Percentiles rank a stretch among this genome's conserved stretches.
Conservation (phyloP, 768 basidiomycete genomes). For the Phaeotremella fagi region DNA sequence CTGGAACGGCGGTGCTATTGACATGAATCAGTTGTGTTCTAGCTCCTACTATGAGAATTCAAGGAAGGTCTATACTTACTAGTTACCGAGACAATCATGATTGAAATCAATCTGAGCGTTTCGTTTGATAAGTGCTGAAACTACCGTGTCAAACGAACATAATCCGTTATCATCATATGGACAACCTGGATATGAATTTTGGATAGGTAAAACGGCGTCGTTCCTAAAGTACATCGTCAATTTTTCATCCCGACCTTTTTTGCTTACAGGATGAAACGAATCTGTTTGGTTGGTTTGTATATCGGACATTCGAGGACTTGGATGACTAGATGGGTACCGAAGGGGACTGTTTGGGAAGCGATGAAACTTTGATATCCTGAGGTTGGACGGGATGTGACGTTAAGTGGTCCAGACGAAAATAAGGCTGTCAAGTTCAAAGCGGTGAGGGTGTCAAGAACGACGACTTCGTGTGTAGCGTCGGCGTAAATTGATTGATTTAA, state of each 20-base stretch:
- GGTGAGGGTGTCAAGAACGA: slow-evolving; percentile 77
- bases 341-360: slow-evolving; percentile 49
- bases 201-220: slow-evolving; percentile 49
- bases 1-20: slow-evolving; percentile 16
- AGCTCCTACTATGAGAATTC: neutral
- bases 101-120: slow-evolving; percentile 48
- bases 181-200: slow-evolving; percentile 41
- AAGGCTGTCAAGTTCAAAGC: slow-evolving; percentile 77
- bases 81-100: slow-evolving; percentile 57
- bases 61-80: slow-evolving; percentile 49
- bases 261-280: slow-evolving; percentile 53
- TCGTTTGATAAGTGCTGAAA: slow-evolving; percentile 40
- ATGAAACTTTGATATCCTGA: slow-evolving; percentile 55
- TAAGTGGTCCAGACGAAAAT: slow-evolving; percentile 64
- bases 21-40: neutral
- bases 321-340: slow-evolving; percentile 58
- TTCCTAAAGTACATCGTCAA: slow-evolving; percentile 46
- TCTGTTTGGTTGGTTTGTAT: slow-evolving; percentile 32
- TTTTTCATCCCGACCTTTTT: slow-evolving; percentile 35
- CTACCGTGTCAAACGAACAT: slow-evolving; percentile 47
- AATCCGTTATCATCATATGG: slow-evolving; percentile 46
- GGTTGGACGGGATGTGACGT: slow-evolving; percentile 55
- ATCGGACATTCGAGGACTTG: slow-evolving; percentile 52
- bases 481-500: slow-evolving; percentile 60
- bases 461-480: slow-evolving; percentile 75